Evolutionary conservation across 2,329 filamentous ascomycete genomes (phyloP).

Genomic region (Rhynchosporium secalis): DNA sequence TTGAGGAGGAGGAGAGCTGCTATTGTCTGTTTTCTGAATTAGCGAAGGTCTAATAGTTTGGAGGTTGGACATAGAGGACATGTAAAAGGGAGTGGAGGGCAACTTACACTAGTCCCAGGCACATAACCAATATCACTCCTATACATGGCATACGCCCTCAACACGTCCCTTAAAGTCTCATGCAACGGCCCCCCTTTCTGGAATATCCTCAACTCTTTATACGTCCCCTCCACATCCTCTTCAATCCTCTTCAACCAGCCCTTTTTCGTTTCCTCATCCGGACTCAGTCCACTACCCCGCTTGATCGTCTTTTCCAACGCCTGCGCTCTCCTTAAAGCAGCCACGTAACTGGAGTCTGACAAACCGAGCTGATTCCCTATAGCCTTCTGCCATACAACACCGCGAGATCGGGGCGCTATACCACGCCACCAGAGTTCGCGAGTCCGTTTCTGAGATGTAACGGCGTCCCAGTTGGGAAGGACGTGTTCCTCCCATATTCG

Average conservation of each 20-base stretch:
- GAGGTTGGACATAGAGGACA: too few relatives aligned
- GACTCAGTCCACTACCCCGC: conserved; percentile 36
- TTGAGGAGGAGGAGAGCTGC: conserved; percentile 74
- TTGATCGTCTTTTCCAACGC: conserved; percentile 52
- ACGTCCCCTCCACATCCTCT: conserved; percentile 65
- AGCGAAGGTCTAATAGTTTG: conserved; percentile 15
- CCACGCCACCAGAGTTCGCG: conserved; percentile 83
- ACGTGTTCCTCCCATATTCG: conserved; percentile 75
- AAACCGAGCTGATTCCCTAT: conserved; percentile 41
- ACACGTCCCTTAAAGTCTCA: conserved; percentile 66
- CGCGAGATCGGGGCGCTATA: conserved; percentile 66
- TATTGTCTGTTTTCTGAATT: conserved; percentile 54
- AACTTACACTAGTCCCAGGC: conserved; percentile 69
- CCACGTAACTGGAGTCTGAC: conserved; percentile 65
- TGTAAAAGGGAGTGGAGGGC: conserved; percentile 17
- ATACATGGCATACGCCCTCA: conserved; percentile 80
- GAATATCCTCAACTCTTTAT: conserved; percentile 73
- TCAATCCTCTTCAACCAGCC: conserved; percentile 65
- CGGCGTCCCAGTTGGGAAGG: conserved; percentile 71
- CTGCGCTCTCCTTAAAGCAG: conserved; percentile 67
- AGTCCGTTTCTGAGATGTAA: conserved; percentile 67
- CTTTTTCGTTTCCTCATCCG: conserved; percentile 55
- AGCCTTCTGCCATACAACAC: conserved; percentile 38
- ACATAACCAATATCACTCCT: conserved; percentile 79
- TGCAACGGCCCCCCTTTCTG: conserved; percentile 56